Evolutionary conservation across 345 rosid species (phyloP), one percentile per base, ranked within the genome.

Genomic region (Isatis tinctoria): DNA sequence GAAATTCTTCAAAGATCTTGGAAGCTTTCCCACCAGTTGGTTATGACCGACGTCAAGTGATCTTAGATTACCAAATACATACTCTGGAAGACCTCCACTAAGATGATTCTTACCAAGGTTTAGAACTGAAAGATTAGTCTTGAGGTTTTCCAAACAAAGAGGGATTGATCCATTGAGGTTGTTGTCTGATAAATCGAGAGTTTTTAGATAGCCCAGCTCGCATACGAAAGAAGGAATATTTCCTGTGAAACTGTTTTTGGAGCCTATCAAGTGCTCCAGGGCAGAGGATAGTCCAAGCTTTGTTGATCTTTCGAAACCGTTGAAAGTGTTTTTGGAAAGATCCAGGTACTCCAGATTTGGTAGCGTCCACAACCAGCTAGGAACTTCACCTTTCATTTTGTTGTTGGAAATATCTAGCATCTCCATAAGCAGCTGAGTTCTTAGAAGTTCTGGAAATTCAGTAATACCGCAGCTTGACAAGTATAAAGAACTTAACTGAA

Each of bases 21-120:
- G 61, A 40, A 85, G 60, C 6, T 27, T 36, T 17, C 87, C 87
- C 0, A 6, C 28, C 1, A 82, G 53, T 0, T 43, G 32, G 59
- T 84, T 84, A 2, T 47, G 51, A 11, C 73, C 26, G 0, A 82
- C 48, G 22, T 81, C 69, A 22, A 0, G 70, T 2, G 2, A 73
- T 4, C 61, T 7, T 16, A 64, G 17, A 16, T 67, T 78, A 24
- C 43, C 28, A 37, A 75, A 51, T 12, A 10, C 8, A 30, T 72
- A 69, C 2, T 47, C 56, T 3, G 36, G 56, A n/a, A 83, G 51
- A 30, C 32, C 12, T 26, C 80, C 58, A 4, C 3, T 4, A 0
- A 0, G 13, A 26, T 52, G 39, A 20, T 32, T 48, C 9, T 54
- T 3, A 32, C 18, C 1, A 22, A 22, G 24, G 24, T 22, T 22